A percentile compares a stretch with the other conserved stretches of the same genome.
These are phyloP conservation scores for Sporothrix curviconia DNA, from an alignment of 2,329 filamentous ascomycete species.

Conservation along the genomic window DNA sequence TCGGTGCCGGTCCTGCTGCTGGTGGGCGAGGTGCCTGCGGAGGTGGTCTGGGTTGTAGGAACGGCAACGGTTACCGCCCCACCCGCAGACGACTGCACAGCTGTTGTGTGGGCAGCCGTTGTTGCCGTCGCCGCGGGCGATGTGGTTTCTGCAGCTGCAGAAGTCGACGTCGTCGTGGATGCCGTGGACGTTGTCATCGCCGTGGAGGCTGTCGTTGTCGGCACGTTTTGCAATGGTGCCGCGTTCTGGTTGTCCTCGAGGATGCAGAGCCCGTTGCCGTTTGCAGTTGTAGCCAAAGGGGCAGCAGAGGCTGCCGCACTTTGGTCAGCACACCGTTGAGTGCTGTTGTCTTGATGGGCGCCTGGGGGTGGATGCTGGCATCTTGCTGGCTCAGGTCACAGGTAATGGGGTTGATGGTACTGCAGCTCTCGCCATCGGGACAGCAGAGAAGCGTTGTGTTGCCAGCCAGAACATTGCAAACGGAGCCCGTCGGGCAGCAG, in stretches of 20 bases:
- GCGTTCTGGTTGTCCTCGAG: conserved; percentile 45
- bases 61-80: conserved; percentile 20
- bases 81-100: conserved; percentile 20
- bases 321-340: conserved; percentile 48
- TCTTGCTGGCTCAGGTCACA: conserved; percentile 62
- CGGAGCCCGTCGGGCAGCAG: conserved; percentile 52
- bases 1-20: not conserved
- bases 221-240: conserved; percentile 20
- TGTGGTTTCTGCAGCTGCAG: not conserved
- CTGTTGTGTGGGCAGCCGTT: not conserved
- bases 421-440: conserved; percentile 51
- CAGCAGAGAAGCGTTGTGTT: conserved; percentile 66
- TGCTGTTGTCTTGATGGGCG: conserved; percentile 60
- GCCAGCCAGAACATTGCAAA: conserved; percentile 57
- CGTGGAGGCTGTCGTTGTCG: not conserved
- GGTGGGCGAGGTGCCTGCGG: not conserved
- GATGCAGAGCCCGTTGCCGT: conserved; percentile 40
- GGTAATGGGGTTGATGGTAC: conserved; percentile 54
- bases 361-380: conserved; percentile 46
- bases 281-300: conserved; percentile 65
- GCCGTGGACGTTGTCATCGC: conserved; percentile 17
- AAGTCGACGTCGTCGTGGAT: conserved; percentile 21
- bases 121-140: not conserved
- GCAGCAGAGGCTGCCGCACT: conserved; percentile 60
- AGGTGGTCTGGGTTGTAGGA: not conserved